Evolutionary conservation across 2,329 filamentous ascomycete species (phyloP), one percentile per base, ranked within the genome.

Genomic region (Pseudovirgaria hyperparasitica): DNA sequence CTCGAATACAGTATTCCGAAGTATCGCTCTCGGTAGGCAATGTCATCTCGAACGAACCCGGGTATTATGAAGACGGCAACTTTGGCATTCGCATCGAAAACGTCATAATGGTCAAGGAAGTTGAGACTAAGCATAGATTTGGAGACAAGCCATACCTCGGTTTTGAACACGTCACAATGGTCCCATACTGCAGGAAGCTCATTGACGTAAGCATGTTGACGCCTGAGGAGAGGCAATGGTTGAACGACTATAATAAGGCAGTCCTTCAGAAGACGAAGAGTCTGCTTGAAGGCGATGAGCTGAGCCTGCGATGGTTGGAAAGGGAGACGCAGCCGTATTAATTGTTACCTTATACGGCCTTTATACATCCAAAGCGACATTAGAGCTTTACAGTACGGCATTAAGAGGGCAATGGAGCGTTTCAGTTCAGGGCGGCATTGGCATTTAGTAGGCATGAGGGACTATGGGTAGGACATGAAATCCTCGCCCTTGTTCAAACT

Each of bases 131-230:
- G 35, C 70, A 92, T 55, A 73, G 76, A 19, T 96, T 96, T 48
- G 87, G 86, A 12, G 87, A 93, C 43, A 93, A 92, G 60, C 79
- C 86, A 2, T 98, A 82, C 58, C 63, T 96, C 19, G 85, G 86
- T 4, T 98, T 98, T 41, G 87, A 98, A 60, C 82, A 92, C 54
- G 85, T 96, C 38, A 98, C 90, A 0, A 84, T 98, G 84, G 84
- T 87, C 11, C 90, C 90, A 0, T 85, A 93, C 57, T 94, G 87
- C 58, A 72, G 76, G 34, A 94, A 84, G 35, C 61, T 98, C 37
- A 85, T 93, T 37, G 81, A 96, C 42, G 60, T 68, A 29, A 63
- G 51, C 27, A 61, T 93, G 18, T 58, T 98, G 39, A 85, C 75
- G 0, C 60, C 64, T 4, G 64, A 61, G 9, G 90, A 98, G 60